Conservation (phyloP, 176 grass and related monocot genomes). For the Saccharum officinarum region DNA sequence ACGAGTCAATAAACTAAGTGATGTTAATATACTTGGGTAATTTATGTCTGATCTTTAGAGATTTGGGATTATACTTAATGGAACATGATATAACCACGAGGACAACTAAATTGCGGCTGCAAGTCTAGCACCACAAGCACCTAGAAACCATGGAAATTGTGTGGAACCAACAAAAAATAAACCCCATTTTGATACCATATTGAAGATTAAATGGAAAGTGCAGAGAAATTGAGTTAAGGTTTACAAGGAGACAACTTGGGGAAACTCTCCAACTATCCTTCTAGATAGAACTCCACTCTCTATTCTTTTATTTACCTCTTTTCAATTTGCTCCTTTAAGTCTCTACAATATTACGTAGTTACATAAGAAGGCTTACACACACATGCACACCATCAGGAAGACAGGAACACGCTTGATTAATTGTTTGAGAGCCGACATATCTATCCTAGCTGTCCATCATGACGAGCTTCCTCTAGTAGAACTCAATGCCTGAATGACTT, state of each 20-base stretch:
- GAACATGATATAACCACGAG: no score
- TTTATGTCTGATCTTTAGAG: no score
- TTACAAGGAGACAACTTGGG: background rate
- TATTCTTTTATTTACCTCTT: background rate
- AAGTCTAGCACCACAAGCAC: background rate
- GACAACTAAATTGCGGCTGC: background rate
- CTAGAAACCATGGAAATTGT: background rate
- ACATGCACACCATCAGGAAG: background rate
- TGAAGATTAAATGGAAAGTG: background rate
- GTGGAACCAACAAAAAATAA: background rate
- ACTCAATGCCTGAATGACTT: background rate
- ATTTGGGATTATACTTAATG: no score
- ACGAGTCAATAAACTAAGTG: no score
- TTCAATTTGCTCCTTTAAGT: background rate
- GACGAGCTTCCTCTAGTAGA: background rate
- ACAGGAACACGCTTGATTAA: no score
- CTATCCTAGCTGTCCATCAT: accelerated
- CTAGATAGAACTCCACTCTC: background rate
- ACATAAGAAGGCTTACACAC: background rate
- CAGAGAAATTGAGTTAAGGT: background rate
- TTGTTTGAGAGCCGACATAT: no score
- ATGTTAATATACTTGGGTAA: no score
- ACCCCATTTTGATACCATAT: background rate
- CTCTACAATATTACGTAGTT: background rate
- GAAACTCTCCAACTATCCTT: background rate